These are phyloP conservation scores for Cerrena zonata DNA, from an alignment of 1,284 basidiomycete species.

Conservation along the genomic window DNA sequence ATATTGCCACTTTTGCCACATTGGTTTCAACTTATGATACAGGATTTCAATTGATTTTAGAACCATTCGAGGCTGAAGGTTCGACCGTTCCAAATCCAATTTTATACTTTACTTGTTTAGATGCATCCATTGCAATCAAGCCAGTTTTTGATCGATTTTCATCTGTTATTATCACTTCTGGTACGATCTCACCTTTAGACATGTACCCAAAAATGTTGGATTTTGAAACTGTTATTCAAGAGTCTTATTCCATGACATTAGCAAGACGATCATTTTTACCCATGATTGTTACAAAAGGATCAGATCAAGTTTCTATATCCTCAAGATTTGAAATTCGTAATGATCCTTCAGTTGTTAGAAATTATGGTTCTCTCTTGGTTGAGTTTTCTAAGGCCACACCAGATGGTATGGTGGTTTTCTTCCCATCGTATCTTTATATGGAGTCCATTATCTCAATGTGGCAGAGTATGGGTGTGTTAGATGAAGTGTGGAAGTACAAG, in stretches of 20 bases:
- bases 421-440: conserved; percentile 99
- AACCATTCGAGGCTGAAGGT: conserved; percentile 98
- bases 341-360: conserved; percentile 96
- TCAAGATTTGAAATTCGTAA: conserved; percentile 98
- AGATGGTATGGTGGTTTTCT: conserved; percentile 99
- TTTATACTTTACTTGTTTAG: conserved; percentile 95
- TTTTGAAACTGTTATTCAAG: conserved; percentile 94
- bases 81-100: conserved; percentile 98
- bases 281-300: conserved; percentile 95
- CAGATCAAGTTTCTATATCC: conserved; percentile 97
- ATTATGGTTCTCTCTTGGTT: conserved; percentile 96
- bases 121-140: conserved; percentile 95
- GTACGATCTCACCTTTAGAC: conserved; percentile 96
- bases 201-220: conserved; percentile 99
- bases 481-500: conserved; percentile 99
- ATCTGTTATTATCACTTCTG: conserved; percentile 97
- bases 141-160: conserved; percentile 98
- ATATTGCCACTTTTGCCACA: conserved; percentile 94
- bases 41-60: conserved; percentile 96
- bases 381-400: conserved; percentile 98
- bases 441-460: conserved; percentile 98
- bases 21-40: conserved; percentile 92
- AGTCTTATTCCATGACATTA: conserved; percentile 97
- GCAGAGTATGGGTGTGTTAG: conserved; percentile 99
- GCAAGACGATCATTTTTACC: conserved; percentile 95